A percentile compares a stretch with the other conserved stretches of the same genome.
Evolutionary conservation across 495 filamentous ascomycete species (phyloP).

Genomic region (Penicillium atrosanguineum): DNA sequence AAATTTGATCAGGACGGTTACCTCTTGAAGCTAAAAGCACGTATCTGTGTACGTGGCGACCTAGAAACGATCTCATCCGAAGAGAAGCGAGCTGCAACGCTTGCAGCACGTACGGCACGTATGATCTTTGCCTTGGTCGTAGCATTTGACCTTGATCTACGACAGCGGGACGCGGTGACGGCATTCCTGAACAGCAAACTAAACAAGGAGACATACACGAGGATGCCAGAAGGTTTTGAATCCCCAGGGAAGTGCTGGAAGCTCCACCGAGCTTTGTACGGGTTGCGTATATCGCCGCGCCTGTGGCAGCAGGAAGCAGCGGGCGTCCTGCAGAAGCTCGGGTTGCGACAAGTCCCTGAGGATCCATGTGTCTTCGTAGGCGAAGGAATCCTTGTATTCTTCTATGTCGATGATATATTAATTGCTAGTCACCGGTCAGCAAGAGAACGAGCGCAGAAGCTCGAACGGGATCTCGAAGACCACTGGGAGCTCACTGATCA

Average conservation of each 20-base stretch:
- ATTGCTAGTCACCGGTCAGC: constrained; percentile 1
- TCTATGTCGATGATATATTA: constrained; percentile 26
- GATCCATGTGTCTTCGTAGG: constrained; percentile 19
- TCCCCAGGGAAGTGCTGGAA: neutral
- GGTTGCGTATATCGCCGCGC: constrained; percentile 17
- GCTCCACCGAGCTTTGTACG: constrained; percentile 20
- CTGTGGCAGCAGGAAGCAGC: constrained; percentile 24
- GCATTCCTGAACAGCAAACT: constrained; percentile 13
- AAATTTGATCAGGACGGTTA: constrained; percentile 21
- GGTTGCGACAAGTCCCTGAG: constrained; percentile 11
- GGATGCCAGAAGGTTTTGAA: constrained; percentile 3
- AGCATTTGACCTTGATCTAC: constrained; percentile 5
- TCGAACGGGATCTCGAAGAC: constrained; percentile 2
- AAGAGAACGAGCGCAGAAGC: neutral
- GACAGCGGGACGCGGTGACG: constrained; percentile 4
- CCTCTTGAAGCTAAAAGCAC: constrained; percentile 27
- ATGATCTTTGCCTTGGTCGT: neutral
- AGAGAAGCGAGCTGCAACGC: constrained; percentile 16
- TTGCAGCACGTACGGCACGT: constrained; percentile 19
- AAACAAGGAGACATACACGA: neutral
- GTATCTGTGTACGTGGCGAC: constrained; percentile 28
- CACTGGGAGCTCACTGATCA: constrained; percentile 11
- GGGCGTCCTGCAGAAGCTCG: constrained; percentile 13
- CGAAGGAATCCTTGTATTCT: constrained; percentile 20
- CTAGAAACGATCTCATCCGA: constrained; percentile 9